Base-by-base conservation (phyloP, 225 moss, liverwort and hornwort species). In the Marchantia paleacea region DNA sequence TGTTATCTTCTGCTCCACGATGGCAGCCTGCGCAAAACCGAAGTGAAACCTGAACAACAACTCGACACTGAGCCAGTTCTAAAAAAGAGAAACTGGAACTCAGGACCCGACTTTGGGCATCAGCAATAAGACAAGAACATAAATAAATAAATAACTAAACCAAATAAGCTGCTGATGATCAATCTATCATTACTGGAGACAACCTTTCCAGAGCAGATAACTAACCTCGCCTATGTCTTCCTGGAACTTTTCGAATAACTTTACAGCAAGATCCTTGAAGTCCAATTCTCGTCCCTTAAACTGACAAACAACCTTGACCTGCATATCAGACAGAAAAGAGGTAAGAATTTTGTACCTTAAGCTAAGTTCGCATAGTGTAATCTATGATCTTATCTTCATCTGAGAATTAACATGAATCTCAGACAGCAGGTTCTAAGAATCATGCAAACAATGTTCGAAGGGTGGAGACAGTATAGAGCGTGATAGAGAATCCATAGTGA, bases 261-360 rank as follows among this genome's bases (percentile, higher is more conserved):
- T 95, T 58, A 92, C 89, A 29, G 93, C 99, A 78, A 95, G 88
- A 75, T 95, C 99, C 78, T 95, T 99, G 80, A 99, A 99, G 78
- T 99, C 99, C 89, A 99, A 88, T 86, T 99, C 99, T 72, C 99
- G 94, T 64, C 99, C 99, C 86, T 99, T 99, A 63, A 99, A 99
- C 84, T 99, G 99, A 80, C 95, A 95, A 7, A 99, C 92, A 39
- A 99, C 95, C 88, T 99, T 99, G 78, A 99, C 97, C 96, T 97
- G 90, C 58, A 73, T 31, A 39, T 10, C 11, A 18, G 20, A 50
- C 4, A 20, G 22, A 51, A 51, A 47, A 15, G 5, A 10, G 5
- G 51, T 72, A 22, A 52, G n/a, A 28, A 51, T 22, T 51, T 24
- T 3, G 11, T 10, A 66, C 5, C 39, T 39, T 39, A 39, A 39